A percentile compares a stretch with the other conserved stretches of the same genome.
Evolutionary conservation across 225 moss, liverwort and hornwort genomes (phyloP).

Genomic region (Climacium dendroides): DNA sequence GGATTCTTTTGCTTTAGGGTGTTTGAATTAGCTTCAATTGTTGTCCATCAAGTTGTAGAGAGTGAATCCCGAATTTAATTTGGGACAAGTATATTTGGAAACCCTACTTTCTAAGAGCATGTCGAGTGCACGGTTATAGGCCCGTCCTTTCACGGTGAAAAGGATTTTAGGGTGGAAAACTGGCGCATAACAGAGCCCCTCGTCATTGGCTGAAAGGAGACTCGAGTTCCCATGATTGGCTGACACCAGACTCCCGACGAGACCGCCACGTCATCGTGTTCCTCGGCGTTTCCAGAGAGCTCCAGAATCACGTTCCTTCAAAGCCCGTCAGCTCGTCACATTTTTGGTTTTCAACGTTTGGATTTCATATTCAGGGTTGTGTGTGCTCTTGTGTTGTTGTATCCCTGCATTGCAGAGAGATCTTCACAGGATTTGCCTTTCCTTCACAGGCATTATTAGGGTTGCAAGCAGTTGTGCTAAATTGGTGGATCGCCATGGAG

Average conservation of each 20-base stretch:
- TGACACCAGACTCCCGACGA: neutral
- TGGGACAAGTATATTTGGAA: too few relatives aligned
- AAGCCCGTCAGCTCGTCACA: too few relatives aligned
- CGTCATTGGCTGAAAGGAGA: neutral
- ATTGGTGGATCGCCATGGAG: constrained; percentile 15
- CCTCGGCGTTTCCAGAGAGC: neutral
- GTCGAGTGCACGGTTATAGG: too few relatives aligned
- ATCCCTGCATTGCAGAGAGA: neutral
- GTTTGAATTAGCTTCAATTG: too few relatives aligned
- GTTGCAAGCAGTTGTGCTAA: neutral
- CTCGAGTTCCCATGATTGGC: neutral
- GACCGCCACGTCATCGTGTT: neutral
- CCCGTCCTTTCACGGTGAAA: neutral
- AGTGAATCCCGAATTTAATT: too few relatives aligned
- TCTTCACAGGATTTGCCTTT: neutral
- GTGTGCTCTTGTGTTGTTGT: neutral
- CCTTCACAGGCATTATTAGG: neutral
- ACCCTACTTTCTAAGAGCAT: too few relatives aligned
- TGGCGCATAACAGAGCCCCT: neutral
- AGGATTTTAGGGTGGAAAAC: neutral
- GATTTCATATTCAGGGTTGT: neutral
- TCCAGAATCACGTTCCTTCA: neutral
- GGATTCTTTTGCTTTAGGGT: too few relatives aligned
- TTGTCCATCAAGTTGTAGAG: too few relatives aligned
- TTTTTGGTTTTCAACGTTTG: neutral